Percentiles rank a stretch among this genome's conserved stretches.
phyloP scores from a whole-genome alignment of 257 asterid species.

The Nicotiana sylvestris region DNA sequence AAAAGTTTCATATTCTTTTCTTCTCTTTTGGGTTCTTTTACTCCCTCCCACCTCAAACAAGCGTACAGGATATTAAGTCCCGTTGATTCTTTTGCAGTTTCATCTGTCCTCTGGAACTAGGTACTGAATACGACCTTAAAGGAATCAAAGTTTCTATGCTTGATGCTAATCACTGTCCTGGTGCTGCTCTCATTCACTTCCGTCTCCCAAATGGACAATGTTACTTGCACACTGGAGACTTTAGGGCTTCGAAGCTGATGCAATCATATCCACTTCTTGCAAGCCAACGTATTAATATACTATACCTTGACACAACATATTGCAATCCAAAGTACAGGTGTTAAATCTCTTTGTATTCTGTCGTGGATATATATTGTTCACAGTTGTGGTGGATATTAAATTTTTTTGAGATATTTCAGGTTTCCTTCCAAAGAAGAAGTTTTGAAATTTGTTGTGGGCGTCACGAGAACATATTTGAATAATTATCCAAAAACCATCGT shows the following conservation, averaged over 20 bases:
- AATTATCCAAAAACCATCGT: slow-evolving; percentile 19
- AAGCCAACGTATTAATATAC: slow-evolving; percentile 9
- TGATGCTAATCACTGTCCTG: slow-evolving; percentile 33
- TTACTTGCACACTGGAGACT: slow-evolving; percentile 32
- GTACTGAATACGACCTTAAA: slow-evolving; percentile 12
- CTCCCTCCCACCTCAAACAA: neutral
- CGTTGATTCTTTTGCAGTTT: neutral
- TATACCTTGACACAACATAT: slow-evolving; percentile 33
- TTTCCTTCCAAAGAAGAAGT: slow-evolving; percentile 29
- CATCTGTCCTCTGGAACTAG: slow-evolving; percentile 19
- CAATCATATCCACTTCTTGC: slow-evolving; percentile 20
- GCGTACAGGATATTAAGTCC: neutral
- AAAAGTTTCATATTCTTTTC: neutral
- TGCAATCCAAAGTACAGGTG: slow-evolving; percentile 31
- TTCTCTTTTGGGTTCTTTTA: neutral
- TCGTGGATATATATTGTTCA: neutral
- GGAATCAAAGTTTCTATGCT: slow-evolving; percentile 29
- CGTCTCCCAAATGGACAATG: slow-evolving; percentile 21
- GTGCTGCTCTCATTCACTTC: slow-evolving; percentile 31
- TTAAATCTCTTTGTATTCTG: neutral
- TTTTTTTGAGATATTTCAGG: slow-evolving; percentile 11
- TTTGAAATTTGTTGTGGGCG: slow-evolving; percentile 22
- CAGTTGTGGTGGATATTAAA: neutral
- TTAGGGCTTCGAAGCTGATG: slow-evolving; percentile 29
- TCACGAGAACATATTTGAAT: slow-evolving; percentile 14